Conservation (phyloP, 345 rosid species). For the Euphorbia pulcherrima region DNA sequence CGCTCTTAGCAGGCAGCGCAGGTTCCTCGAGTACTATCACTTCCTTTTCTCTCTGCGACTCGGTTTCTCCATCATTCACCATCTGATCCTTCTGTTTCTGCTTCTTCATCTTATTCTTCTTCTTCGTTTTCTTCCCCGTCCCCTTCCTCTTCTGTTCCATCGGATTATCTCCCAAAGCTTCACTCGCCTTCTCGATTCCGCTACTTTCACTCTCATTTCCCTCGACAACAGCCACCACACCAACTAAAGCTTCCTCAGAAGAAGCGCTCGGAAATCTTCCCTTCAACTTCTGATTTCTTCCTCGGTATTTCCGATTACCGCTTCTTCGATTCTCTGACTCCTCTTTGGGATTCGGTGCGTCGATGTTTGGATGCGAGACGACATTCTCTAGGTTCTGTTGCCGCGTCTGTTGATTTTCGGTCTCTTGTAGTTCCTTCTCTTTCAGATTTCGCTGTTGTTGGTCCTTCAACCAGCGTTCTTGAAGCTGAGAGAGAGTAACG, state of each 20-base stretch:
- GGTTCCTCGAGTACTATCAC: neutral
- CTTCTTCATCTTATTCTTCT: conserved; percentile 1
- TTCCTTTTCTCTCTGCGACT: neutral
- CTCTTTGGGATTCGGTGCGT: neutral
- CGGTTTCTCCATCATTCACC: conserved; percentile 1
- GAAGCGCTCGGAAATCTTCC: neutral
- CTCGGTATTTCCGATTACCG: neutral
- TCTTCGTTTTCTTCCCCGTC: neutral
- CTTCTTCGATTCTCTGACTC: neutral
- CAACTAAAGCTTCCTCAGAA: neutral
- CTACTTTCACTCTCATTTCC: neutral
- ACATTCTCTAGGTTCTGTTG: too few relatives aligned
- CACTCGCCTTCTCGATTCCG: neutral
- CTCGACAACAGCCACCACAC: neutral
- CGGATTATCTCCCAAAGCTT: neutral
- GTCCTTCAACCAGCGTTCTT: conserved; percentile 18
- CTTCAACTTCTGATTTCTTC: neutral
- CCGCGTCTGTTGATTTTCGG: neutral
- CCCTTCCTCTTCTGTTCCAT: neutral
- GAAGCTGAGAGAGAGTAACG: conserved; percentile 27
- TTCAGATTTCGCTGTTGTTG: conserved; percentile 2
- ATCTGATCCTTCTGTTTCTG: neutral
- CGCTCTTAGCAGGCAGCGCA: conserved; percentile 7
- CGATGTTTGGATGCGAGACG: too few relatives aligned
- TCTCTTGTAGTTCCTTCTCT: neutral